Base-by-base conservation (phyloP, 352 stramenopile genomes). In the Phytophthora cactorum region DNA sequence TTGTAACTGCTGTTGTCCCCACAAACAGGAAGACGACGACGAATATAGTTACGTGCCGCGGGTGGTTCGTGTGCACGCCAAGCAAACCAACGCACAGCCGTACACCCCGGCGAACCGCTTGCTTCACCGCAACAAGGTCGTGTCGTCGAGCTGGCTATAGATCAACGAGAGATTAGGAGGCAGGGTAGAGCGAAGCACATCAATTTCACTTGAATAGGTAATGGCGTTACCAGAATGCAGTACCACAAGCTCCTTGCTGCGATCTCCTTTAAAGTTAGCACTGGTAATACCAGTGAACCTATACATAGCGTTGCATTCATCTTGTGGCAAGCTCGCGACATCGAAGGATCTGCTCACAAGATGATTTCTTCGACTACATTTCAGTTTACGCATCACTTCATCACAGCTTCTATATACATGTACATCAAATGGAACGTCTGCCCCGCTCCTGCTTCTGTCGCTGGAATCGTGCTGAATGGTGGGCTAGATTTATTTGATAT, bases 11-110 rank as follows among this genome's bases (percentile, higher is more conserved):
- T 51, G 31, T 14, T 68, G 59, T 62, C 39, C 12, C 41, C 70
- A 57, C 28, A 49, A 54, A 55, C 22, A 22, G 49, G 66, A 5
- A 34, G 51, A 47, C 9, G 52, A 63, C 0, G 71, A 68, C 2
- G 69, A 74, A 32, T 66, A 76, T 3, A 52, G 57, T 7, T 61
- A 64, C 22, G 52, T 52, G 9, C 84, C 84, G 3, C 79, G 84
- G 6, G 66, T 92, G 12, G 66, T 81, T 17, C 70, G 70, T 14
- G 75, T 88, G 29, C 84, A 92, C 38, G 70, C 77, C n/a, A 92
- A 90, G 66, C 84, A 92, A 66, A 73, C 77, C 57, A 81, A 89
- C 34, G 47, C 45, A 12, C 74, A 77, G 11, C 84, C 82, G 22
- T 92, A 84, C 61, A 85, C 77, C 3, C 61, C 83, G 12, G 75